phyloP scores from a whole-genome alignment of 331 rosid species.

The Rosa hybrid region DNA sequence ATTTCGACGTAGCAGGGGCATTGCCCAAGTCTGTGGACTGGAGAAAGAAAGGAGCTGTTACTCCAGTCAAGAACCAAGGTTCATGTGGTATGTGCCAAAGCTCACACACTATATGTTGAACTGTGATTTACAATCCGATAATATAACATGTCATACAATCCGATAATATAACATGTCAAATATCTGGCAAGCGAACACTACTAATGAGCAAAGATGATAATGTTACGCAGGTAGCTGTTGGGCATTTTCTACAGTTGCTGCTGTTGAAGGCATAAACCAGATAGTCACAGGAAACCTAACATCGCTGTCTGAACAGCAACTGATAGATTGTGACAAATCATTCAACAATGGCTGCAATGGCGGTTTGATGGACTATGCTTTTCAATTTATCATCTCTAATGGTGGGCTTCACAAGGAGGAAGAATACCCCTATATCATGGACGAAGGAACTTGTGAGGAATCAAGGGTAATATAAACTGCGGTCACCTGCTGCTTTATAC shows the following conservation, averaged over 20 bases:
- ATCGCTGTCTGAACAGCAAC: constrained; percentile 57
- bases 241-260: constrained; percentile 63
- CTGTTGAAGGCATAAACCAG: constrained; percentile 57
- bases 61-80: constrained; percentile 61
- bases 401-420: constrained; percentile 59
- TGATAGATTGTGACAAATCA: constrained; percentile 52
- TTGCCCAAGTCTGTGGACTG: constrained; percentile 55
- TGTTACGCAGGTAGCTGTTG: constrained; percentile 56
- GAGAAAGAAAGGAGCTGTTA: constrained; percentile 63
- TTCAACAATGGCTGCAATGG: constrained; percentile 61
- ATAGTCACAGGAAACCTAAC: constrained; percentile 58
- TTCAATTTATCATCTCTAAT: constrained; percentile 42
- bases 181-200: not conserved
- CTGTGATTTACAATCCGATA: not conserved
- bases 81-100: constrained; percentile 46
- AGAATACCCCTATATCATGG: constrained; percentile 59
- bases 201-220: not conserved
- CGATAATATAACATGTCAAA: not conserved
- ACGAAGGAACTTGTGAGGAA: constrained; percentile 51
- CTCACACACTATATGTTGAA: not conserved
- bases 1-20: constrained; percentile 27
- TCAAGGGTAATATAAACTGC: constrained; percentile 34
- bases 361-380: constrained; percentile 57
- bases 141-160: not conserved
- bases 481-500: not conserved